These are phyloP conservation scores for Hygrocybe punicea DNA, from an alignment of 768 basidiomycete genomes.

Conservation along the genomic window DNA sequence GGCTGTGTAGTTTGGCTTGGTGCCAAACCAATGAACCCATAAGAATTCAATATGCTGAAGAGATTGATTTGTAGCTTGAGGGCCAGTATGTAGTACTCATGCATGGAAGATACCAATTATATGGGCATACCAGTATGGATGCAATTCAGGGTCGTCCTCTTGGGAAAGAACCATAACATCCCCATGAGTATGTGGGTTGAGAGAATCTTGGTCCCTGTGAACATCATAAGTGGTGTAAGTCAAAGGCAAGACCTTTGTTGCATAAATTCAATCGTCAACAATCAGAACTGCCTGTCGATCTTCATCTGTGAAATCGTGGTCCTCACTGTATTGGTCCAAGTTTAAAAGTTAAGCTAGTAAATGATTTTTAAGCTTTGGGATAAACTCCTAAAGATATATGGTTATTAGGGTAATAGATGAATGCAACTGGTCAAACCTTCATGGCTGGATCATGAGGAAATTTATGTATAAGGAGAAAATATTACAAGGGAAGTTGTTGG, in stretches of 20 bases:
- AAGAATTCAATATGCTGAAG: too few relatives aligned
- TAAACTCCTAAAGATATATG: conserved; percentile 22
- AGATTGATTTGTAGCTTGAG: too few relatives aligned
- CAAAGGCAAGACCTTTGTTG: conserved; percentile 31
- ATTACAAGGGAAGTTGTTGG: conserved; percentile 4
- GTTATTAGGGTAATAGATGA: neutral
- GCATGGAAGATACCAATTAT: too few relatives aligned
- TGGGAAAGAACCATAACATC: too few relatives aligned
- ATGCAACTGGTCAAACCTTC: conserved; percentile 11
- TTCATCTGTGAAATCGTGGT: conserved; percentile 13
- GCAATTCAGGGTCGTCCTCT: too few relatives aligned
- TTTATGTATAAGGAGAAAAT: conserved; percentile 12
- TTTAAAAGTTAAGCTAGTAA: conserved; percentile 24
- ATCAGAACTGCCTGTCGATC: conserved; percentile 19
- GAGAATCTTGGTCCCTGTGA: conserved; percentile 37
- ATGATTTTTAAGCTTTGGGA: conserved; percentile 28
- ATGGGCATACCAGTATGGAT: too few relatives aligned
- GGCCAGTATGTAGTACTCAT: too few relatives aligned
- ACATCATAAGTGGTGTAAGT: conserved; percentile 48
- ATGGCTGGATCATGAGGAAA: conserved; percentile 17
- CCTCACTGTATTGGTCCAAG: conserved; percentile 13
- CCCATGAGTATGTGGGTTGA: conserved; percentile 39
- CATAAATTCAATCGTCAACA: conserved; percentile 26
- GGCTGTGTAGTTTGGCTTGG: neutral
- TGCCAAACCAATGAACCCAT: too few relatives aligned